Percentiles rank a stretch among this genome's conserved stretches.
Conservation (phyloP, 345 rosid species). For the Gossypium herbaceum region DNA sequence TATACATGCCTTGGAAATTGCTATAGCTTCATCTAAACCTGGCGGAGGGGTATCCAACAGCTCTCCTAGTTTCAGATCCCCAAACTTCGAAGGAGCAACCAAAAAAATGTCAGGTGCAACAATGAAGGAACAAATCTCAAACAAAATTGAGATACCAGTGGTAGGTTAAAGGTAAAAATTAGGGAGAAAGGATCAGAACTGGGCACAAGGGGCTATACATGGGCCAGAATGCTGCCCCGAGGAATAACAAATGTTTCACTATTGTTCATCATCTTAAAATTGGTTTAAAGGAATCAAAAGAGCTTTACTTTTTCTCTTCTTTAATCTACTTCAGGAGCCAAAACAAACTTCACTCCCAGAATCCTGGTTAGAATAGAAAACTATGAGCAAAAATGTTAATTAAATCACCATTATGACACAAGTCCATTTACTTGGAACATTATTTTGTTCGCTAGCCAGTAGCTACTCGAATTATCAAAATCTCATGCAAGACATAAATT, state of each 20-base stretch:
- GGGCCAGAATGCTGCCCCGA: not conserved
- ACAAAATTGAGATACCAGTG: not conserved
- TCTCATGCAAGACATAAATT: not conserved
- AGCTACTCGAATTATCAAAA: not conserved
- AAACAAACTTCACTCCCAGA: not conserved
- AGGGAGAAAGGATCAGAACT: not conserved
- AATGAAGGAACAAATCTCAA: not conserved
- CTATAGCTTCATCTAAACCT: conserved; percentile 69
- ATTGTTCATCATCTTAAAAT: not conserved
- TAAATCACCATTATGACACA: not conserved
- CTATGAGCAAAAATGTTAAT: not conserved
- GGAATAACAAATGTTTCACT: not conserved
- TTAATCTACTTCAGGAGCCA: not conserved
- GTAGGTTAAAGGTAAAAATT: not conserved
- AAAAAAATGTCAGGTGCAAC: not conserved
- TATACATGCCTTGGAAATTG: conserved; percentile 64
- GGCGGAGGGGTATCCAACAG: conserved; percentile 69
- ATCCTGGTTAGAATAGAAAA: not conserved
- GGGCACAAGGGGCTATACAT: not conserved
- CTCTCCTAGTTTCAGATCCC: conserved; percentile 70
- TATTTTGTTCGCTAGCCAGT: not conserved
- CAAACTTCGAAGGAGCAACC: conserved; percentile 36
- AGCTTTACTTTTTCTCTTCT: not conserved
- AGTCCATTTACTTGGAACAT: not conserved
- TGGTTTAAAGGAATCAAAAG: not conserved